phyloP scores from a whole-genome alignment of 2,329 filamentous ascomycete species.

The Phialocephala subalpina region DNA sequence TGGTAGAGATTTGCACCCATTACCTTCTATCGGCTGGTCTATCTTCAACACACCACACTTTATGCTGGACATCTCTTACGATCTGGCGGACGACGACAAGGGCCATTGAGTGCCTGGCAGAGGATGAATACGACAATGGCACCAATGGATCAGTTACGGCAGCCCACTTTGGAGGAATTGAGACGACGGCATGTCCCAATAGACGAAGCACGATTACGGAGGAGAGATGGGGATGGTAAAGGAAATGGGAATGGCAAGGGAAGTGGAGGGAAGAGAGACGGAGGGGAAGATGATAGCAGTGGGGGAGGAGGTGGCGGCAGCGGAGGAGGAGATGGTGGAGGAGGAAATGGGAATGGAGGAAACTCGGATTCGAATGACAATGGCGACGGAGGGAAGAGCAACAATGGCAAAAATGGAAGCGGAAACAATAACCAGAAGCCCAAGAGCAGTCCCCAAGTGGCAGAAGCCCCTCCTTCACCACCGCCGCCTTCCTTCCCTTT shows the following conservation, averaged over 20 bases:
- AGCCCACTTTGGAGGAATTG: constrained; percentile 26
- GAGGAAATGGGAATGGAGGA: constrained; percentile 15
- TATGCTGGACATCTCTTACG: constrained; percentile 34
- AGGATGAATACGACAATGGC: constrained; percentile 44
- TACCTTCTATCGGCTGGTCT: constrained; percentile 13
- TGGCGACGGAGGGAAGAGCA: not conserved
- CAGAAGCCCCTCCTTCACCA: not conserved
- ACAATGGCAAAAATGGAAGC: not conserved
- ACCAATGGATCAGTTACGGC: constrained; percentile 37
- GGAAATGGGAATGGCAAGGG: not conserved
- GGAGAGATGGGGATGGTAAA: constrained; percentile 8
- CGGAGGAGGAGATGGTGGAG: constrained; percentile 15
- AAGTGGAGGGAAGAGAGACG: constrained; percentile 14
- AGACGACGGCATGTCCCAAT: constrained; percentile 23
- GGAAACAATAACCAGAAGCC: constrained; percentile 7
- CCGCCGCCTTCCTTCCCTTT: not conserved
- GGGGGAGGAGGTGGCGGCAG: constrained; percentile 10
- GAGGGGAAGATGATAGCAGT: constrained; percentile 17
- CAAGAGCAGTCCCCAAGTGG: not conserved
- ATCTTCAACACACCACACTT: constrained; percentile 29
- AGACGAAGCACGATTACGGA: constrained; percentile 17
- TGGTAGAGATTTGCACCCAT: constrained; percentile 19
- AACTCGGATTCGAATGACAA: constrained; percentile 4
- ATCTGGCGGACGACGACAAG: constrained; percentile 36
- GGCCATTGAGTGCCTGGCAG: constrained; percentile 34